phyloP scores from a whole-genome alignment of 148 eudicot species.

The Nepenthes gracilis region DNA sequence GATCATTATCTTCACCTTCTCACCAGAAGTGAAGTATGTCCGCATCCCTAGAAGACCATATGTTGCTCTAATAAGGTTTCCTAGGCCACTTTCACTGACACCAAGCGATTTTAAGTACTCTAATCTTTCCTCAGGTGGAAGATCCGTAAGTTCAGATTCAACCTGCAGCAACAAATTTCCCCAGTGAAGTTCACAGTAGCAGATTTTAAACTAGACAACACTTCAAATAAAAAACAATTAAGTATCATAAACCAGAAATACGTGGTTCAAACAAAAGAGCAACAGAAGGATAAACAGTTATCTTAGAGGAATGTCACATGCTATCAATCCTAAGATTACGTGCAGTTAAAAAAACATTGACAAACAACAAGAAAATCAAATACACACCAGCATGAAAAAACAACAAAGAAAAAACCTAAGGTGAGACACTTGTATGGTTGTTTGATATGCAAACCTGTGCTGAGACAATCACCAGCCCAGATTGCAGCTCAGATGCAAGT shows the following conservation, averaged over 20 bases:
- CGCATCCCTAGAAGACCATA: constrained; percentile 82
- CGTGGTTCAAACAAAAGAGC: no score
- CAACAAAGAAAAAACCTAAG: no score
- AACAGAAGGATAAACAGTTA: no score
- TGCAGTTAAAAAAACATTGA: no score
- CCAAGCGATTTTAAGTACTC: constrained; percentile 89
- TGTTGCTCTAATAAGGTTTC: constrained; percentile 88
- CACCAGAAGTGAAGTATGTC: constrained; percentile 96
- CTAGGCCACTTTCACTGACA: constrained; percentile 87
- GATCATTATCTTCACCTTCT: constrained; percentile 45
- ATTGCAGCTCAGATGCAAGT: constrained; percentile 64
- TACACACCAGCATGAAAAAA: no score
- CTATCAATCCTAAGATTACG: no score
- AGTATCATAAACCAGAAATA: no score
- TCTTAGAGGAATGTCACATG: no score
- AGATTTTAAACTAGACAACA: no score
- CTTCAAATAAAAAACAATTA: no score
- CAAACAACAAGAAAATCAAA: no score
- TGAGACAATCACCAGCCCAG: constrained; percentile 82
- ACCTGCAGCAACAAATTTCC: constrained; percentile 41
- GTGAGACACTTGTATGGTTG: no score
- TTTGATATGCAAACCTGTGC: constrained; percentile 56
- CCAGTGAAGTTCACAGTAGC: neutral
- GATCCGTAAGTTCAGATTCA: constrained; percentile 92
- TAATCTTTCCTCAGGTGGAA: constrained; percentile 76